A percentile compares a stretch with the other conserved stretches of the same genome.
Evolutionary conservation across 768 basidiomycete genomes (phyloP).

Genomic region (Crassisporium funariophilum): DNA sequence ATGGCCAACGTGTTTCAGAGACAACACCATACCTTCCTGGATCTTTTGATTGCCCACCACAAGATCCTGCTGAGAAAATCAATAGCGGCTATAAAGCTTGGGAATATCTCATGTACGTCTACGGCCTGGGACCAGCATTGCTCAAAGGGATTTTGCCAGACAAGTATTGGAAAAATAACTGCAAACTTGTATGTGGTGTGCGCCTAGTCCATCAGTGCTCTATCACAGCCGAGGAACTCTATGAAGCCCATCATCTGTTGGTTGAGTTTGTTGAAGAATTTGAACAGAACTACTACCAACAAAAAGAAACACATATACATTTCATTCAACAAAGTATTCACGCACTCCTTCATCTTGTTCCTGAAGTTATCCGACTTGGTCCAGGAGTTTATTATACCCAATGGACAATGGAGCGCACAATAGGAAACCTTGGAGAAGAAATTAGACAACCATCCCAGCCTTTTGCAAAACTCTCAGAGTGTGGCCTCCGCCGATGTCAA

Average conservation of each 20-base stretch:
- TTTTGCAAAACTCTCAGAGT: constrained; percentile 15
- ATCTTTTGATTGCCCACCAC: constrained; percentile 28
- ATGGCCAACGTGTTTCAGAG: constrained; percentile 16
- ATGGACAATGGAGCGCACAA: constrained; percentile 35
- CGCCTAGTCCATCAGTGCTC: constrained; percentile 24
- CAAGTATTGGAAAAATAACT: constrained; percentile 32
- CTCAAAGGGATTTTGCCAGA: constrained; percentile 28
- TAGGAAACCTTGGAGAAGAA: constrained; percentile 31
- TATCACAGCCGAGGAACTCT: constrained; percentile 20
- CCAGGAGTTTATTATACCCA: constrained; percentile 19
- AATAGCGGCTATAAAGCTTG: constrained; percentile 40
- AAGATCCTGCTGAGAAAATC: constrained; percentile 35
- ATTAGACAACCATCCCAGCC: constrained; percentile 18
- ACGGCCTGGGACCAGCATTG: constrained; percentile 34
- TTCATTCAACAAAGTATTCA: constrained; percentile 38
- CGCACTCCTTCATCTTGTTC: constrained; percentile 30
- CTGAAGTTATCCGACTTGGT: constrained; percentile 30
- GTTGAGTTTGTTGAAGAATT: constrained; percentile 31
- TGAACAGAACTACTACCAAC: constrained; percentile 36
- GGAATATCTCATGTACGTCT: constrained; percentile 36
- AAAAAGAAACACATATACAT: constrained; percentile 28
- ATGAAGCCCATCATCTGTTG: constrained; percentile 23
- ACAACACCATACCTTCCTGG: constrained; percentile 23
- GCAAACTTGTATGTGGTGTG: constrained; percentile 30
- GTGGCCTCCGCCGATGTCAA: constrained; percentile 6